These are phyloP conservation scores for Neofusicoccum laricinum DNA, from an alignment of 2,329 filamentous ascomycete genomes.

Conservation along the genomic window DNA sequence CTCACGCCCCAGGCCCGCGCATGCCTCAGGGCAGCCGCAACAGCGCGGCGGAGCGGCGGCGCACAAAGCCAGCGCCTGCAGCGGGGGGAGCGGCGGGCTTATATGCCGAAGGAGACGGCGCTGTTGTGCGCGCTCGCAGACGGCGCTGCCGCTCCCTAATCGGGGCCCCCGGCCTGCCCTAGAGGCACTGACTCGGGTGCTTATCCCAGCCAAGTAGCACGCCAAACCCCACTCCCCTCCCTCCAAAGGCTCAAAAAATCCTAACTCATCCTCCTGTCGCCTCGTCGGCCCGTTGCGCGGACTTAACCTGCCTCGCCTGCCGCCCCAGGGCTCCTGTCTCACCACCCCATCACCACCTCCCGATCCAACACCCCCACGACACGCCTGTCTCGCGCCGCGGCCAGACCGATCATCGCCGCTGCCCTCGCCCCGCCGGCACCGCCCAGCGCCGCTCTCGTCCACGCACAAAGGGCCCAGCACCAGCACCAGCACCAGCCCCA, in stretches of 20 bases:
- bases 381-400: not conserved
- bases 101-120: too few relatives aligned
- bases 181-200: conserved; percentile 11
- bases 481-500: not conserved
- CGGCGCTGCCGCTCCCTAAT: not conserved
- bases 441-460: conserved; percentile 11
- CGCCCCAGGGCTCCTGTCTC: not conserved
- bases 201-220: conserved; percentile 13
- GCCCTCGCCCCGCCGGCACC: not conserved
- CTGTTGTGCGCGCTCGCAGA: not conserved
- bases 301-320: conserved; percentile 1
- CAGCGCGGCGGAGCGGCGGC: not conserved
- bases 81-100: too few relatives aligned
- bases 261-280: conserved; percentile 13
- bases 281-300: conserved; percentile 16
- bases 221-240: conserved; percentile 15
- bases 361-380: not conserved
- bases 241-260: conserved; percentile 13
- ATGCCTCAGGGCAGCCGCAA: not conserved
- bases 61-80: not conserved
- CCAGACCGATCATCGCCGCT: conserved; percentile 4
- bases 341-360: not conserved
- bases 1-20: too few relatives aligned
- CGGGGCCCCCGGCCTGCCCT: conserved; percentile 5
- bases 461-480: conserved; percentile 7